Evolutionary conservation across 164 flowering plant species (phyloP).

Genomic region (Platanus orientalis): DNA sequence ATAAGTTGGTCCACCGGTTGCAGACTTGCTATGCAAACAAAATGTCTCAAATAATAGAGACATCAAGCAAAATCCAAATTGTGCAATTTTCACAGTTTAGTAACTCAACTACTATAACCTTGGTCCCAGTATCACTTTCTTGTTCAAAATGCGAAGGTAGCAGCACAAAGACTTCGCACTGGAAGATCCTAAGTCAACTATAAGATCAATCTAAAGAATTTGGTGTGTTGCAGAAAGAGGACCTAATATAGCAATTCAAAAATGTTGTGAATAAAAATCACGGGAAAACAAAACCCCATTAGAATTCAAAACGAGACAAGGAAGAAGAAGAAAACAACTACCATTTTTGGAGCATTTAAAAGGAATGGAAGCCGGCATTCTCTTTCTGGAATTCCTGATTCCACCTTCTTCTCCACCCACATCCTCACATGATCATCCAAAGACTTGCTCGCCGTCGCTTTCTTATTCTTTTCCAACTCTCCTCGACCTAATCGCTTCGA

Average conservation of each 20-base stretch:
- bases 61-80: too few relatives aligned
- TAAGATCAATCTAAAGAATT: background rate
- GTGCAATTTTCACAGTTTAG: too few relatives aligned
- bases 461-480: slow-evolving; percentile 14
- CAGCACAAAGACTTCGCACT: too few relatives aligned
- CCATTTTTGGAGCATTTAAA: slow-evolving; percentile 26
- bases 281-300: background rate
- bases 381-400: slow-evolving; percentile 21
- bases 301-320: background rate
- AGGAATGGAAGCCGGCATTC: slow-evolving; percentile 33
- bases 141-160: too few relatives aligned
- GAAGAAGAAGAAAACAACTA: slow-evolving; percentile 1
- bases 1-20: too few relatives aligned
- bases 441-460: slow-evolving; percentile 9
- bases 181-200: background rate
- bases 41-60: too few relatives aligned
- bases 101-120: too few relatives aligned
- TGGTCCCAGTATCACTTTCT: too few relatives aligned
- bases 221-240: background rate
- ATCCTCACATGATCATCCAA: slow-evolving; percentile 22
- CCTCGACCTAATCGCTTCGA: slow-evolving; percentile 9
- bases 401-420: slow-evolving; percentile 26
- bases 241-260: too few relatives aligned
- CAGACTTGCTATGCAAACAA: too few relatives aligned
- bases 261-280: too few relatives aligned